phyloP scores from a whole-genome alignment of 1,284 basidiomycete species.

The Ustilago curta region DNA sequence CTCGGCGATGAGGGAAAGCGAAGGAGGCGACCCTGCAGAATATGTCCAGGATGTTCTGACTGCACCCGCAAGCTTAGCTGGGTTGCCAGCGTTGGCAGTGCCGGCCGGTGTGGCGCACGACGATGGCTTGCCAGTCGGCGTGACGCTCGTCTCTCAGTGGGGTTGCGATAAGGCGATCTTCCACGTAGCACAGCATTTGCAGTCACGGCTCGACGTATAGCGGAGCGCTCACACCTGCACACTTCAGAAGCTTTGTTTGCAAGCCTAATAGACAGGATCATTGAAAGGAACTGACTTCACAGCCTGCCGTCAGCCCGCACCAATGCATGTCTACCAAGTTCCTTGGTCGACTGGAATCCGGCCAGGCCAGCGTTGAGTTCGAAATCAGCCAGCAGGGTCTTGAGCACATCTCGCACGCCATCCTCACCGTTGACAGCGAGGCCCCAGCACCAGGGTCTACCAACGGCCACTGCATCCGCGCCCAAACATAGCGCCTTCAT shows the following conservation, averaged over 20 bases:
- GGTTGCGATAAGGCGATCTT: slow-evolving; percentile 80
- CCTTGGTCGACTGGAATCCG: slow-evolving; percentile 26
- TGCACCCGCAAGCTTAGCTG: slow-evolving; percentile 89
- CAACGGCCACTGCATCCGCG: slow-evolving; percentile 63
- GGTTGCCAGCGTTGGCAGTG: slow-evolving; percentile 83
- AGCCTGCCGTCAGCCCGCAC: slow-evolving; percentile 33
- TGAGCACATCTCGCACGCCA: slow-evolving; percentile 59
- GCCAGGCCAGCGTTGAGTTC: slow-evolving; percentile 48
- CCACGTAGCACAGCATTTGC: slow-evolving; percentile 73
- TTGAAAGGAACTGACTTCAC: slow-evolving; percentile 1
- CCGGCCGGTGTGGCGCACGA: slow-evolving; percentile 72
- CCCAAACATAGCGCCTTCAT: slow-evolving; percentile 64
- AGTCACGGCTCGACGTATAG: slow-evolving; percentile 53
- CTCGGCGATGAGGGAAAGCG: slow-evolving; percentile 1
- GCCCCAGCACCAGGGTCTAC: slow-evolving; percentile 64
- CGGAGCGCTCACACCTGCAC: neutral
- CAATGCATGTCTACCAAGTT: slow-evolving; percentile 28
- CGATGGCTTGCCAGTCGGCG: slow-evolving; percentile 81
- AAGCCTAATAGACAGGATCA: neutral
- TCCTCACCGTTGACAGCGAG: slow-evolving; percentile 58
- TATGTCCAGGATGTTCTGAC: slow-evolving; percentile 95
- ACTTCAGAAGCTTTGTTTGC: neutral
- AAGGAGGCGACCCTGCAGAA: slow-evolving; percentile 17
- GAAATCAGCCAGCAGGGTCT: slow-evolving; percentile 58
- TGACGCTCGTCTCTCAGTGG: slow-evolving; percentile 90